A percentile compares a stretch with the other conserved stretches of the same genome.
Conservation (phyloP, 2,329 filamentous ascomycete species). For the Colletotrichum lini region DNA sequence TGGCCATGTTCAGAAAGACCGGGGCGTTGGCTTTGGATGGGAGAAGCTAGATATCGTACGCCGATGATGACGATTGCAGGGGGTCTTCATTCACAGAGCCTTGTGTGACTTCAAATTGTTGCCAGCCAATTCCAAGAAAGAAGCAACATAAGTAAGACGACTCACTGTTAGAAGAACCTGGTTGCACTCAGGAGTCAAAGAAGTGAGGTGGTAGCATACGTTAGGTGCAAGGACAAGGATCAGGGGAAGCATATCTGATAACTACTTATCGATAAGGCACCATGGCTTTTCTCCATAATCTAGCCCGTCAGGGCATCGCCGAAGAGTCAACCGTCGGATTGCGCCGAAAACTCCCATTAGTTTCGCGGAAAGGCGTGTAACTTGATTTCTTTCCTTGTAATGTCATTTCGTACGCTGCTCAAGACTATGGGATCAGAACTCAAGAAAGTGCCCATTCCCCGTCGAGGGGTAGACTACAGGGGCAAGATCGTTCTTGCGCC, state of each 20-base stretch:
- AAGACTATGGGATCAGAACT: conserved; percentile 71
- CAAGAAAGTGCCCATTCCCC: conserved; percentile 86
- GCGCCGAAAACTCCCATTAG: conserved; percentile 21
- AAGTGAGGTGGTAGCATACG: neutral
- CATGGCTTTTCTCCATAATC: conserved; percentile 29
- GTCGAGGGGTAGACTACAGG: conserved; percentile 91
- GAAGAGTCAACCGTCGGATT: conserved; percentile 26
- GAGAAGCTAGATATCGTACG: too few relatives aligned
- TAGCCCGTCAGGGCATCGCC: conserved; percentile 40
- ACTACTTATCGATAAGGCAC: conserved; percentile 39
- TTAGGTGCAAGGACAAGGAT: neutral
- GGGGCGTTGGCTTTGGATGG: conserved; percentile 48
- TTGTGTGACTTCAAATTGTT: conserved; percentile 46
- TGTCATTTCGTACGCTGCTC: conserved; percentile 50
- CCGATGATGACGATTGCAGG: conserved; percentile 63
- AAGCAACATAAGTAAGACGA: conserved; percentile 37
- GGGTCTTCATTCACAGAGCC: conserved; percentile 54
- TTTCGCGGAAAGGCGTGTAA: conserved; percentile 8
- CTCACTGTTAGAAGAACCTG: conserved; percentile 50
- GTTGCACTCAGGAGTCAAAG: conserved; percentile 57
- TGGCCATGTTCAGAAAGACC: conserved; percentile 52
- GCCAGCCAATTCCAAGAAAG: conserved; percentile 28
- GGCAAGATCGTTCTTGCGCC: conserved; percentile 95
- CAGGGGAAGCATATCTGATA: neutral
- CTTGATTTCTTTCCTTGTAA: conserved; percentile 14